These are phyloP conservation scores for Obba rivulosa DNA, from an alignment of 768 basidiomycete species.

Conservation along the genomic window DNA sequence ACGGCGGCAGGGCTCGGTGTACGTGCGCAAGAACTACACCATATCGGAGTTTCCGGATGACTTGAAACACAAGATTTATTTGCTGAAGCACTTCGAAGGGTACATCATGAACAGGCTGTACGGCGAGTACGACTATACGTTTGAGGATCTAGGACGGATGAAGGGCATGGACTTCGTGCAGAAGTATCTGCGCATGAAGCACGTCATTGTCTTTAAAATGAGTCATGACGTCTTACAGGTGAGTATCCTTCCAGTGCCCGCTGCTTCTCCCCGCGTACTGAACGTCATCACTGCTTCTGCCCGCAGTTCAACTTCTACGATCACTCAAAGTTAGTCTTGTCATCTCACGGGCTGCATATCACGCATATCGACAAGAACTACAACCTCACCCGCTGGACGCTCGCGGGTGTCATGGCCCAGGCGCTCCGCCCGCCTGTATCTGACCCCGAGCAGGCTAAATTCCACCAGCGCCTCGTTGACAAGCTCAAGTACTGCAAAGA, in stretches of 20 bases:
- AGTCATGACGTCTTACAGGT: constrained; percentile 96
- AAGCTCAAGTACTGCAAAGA: constrained; percentile 88
- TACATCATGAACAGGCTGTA: constrained; percentile 92
- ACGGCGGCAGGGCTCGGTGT: constrained; percentile 58
- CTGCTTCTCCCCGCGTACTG: no score
- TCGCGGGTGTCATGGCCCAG: constrained; percentile 64
- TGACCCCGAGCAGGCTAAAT: constrained; percentile 55
- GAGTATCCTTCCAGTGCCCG: constrained; percentile 12
- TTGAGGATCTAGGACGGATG: constrained; percentile 56
- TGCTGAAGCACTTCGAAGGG: constrained; percentile 88
- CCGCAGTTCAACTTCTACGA: constrained; percentile 97
- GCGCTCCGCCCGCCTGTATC: constrained; percentile 35
- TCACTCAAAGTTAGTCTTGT: constrained; percentile 91
- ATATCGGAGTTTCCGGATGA: constrained; percentile 73
- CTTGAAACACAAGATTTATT: constrained; percentile 85
- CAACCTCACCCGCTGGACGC: constrained; percentile 64
- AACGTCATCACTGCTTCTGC: background rate
- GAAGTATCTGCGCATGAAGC: constrained; percentile 94
- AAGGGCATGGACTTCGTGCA: constrained; percentile 95
- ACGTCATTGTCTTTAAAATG: constrained; percentile 94
- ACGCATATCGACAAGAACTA: constrained; percentile 92
- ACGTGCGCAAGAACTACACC: constrained; percentile 65
- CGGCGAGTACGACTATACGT: constrained; percentile 81
- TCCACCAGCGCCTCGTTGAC: constrained; percentile 59
- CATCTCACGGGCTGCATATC: constrained; percentile 69